Base-by-base conservation (phyloP, 2,329 filamentous ascomycete genomes). In the Ceratocystis lukuohia region DNA sequence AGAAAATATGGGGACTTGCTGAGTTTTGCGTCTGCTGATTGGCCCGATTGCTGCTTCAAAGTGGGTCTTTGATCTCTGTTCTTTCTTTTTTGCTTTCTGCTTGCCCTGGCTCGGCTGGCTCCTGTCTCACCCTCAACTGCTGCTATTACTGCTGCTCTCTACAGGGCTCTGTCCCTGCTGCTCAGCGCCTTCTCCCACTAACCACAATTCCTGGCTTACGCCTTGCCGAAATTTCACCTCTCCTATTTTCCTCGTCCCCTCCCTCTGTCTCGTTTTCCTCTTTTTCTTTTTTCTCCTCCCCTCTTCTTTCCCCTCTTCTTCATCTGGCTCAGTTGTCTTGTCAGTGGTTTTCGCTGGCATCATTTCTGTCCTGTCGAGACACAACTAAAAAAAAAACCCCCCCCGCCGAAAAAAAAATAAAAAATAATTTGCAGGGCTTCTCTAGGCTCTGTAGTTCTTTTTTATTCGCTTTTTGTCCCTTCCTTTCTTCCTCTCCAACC, bases 301-400 rank as follows among this genome's bases (percentile, higher is more conserved):
- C 64, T 65, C 66, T 59, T 48, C 50, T 41, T 63, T 67, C 67
- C 45, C 59, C 45, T 56, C 66, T 61, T 41, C 59, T 62, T 56
- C 63, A 48, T 65, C 67, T 66, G 64, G 68, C 37, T 68, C 68
- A 67, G 67, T 68, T 68, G 67, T 69, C 63, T 68, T 68, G 67
- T 68, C 67, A 65, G 68, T 69, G 48, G 37, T 41, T 67, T 61
- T 59, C 65, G 64, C 66, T 68, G 67, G 68, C 66, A 68, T 66
- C 63, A 66, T 66, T 57, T 67, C 61, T 67, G 62, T 69, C 67
- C 65, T 67, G 67, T 68, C 65, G 67, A 67, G 64, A 68, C 63
- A 65, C 66, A 65, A 65, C 59, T 41, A 41, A 41, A 41, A 15
- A 37, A 10, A 37, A 37, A 37, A 8, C 20, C 64, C 59, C 59